Conservation (phyloP, 1,284 basidiomycete genomes). For the Pseudomicrostroma phylloplanum region DNA sequence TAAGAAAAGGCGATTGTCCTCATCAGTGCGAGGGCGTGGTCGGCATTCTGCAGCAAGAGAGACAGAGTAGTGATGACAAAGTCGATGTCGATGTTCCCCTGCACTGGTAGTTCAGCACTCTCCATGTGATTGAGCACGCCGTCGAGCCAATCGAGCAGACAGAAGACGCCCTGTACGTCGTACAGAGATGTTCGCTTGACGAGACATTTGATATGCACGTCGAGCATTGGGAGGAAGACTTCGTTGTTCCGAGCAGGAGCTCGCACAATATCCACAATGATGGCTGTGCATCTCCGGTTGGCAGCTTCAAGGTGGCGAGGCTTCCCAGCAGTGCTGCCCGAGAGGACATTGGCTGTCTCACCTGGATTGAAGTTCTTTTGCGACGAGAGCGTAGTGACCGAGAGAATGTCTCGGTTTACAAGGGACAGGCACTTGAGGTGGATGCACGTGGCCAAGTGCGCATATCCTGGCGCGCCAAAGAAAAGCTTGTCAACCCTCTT, state of each 20-base stretch:
- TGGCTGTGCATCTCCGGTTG: constrained; percentile 42
- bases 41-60: constrained; percentile 40
- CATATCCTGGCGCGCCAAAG: constrained; percentile 44
- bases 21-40: constrained; percentile 46
- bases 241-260: constrained; percentile 26
- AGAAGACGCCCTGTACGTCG: constrained; percentile 46
- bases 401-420: constrained; percentile 42
- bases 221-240: constrained; percentile 40
- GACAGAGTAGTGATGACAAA: constrained; percentile 39
- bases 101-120: constrained; percentile 31
- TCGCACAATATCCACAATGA: constrained; percentile 45
- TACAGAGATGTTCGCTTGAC: constrained; percentile 44
- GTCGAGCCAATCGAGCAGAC: constrained; percentile 45
- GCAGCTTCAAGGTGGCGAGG: constrained; percentile 46
- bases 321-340: constrained; percentile 43
- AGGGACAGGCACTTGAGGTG: constrained; percentile 45
- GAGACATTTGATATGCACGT: constrained; percentile 40
- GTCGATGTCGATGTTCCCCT: constrained; percentile 33
- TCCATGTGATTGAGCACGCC: constrained; percentile 42
- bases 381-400: constrained; percentile 45
- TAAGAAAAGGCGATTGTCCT: constrained; percentile 46
- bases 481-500: constrained; percentile 24
- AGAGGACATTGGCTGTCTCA: constrained; percentile 45
- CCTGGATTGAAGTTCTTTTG: constrained; percentile 48
- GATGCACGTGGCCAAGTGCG: constrained; percentile 42